Evolutionary conservation across 768 basidiomycete genomes (phyloP).

Genomic region (Trametes villosa): DNA sequence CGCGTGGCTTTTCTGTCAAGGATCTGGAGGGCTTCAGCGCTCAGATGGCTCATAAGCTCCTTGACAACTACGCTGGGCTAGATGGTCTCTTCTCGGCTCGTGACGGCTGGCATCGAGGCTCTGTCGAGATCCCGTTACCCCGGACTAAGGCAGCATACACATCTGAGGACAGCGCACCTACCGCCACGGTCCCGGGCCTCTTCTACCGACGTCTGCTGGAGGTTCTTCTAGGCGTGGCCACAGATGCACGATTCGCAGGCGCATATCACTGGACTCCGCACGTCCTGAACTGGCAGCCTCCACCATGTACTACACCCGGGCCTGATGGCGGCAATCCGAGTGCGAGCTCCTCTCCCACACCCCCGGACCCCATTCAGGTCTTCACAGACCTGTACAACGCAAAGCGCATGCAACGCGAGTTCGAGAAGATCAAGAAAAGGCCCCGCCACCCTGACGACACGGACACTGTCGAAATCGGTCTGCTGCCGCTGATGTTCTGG

Average conservation of each 20-base stretch:
- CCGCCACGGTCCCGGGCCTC: not conserved
- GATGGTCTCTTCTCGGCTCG: not conserved
- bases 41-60: not conserved
- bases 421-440: slow-evolving; percentile 8
- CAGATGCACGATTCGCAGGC: not conserved
- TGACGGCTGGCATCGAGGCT: slow-evolving; percentile 10
- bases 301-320: not conserved
- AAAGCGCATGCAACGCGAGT: slow-evolving; percentile 18
- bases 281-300: not conserved
- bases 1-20: not conserved
- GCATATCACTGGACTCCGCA: not conserved
- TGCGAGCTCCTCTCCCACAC: too few relatives aligned
- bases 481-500: slow-evolving; percentile 28
- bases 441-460: slow-evolving; percentile 10
- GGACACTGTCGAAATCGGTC: not conserved
- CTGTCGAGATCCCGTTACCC: slow-evolving; percentile 12
- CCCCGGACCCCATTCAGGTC: not conserved
- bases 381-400: slow-evolving; percentile 25
- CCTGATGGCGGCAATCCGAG: too few relatives aligned
- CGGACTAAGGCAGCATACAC: not conserved
- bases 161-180: not conserved
- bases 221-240: not conserved
- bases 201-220: slow-evolving; percentile 8
- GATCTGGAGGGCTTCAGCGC: not conserved
- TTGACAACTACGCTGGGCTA: slow-evolving; percentile 1